phyloP scores from a whole-genome alignment of 148 eudicot species.

The Nepenthes mirabilis region DNA sequence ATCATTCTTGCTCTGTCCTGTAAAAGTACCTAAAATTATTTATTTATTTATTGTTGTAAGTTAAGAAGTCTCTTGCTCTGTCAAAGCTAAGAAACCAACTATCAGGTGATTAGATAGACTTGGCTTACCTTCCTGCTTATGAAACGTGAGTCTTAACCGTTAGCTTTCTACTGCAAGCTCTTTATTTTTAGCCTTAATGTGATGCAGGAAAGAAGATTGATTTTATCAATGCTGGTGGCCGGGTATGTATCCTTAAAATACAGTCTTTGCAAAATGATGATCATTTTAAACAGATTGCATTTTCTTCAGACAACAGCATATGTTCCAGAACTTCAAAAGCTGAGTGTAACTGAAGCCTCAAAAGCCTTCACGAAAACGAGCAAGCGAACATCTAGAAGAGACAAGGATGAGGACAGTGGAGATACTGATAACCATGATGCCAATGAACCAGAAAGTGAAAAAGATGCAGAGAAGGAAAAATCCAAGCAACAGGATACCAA shows the following conservation, averaged over 20 bases:
- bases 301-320: constrained; percentile 75
- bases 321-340: constrained; percentile 84
- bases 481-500: constrained; percentile 20
- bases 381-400: constrained; percentile 29
- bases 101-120: too few species aligned
- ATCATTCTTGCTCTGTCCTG: background rate
- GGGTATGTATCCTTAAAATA: constrained; percentile 38
- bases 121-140: too few species aligned
- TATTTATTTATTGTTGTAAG: background rate
- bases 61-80: background rate
- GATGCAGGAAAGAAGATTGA: constrained; percentile 78
- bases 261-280: background rate
- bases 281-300: constrained; percentile 1
- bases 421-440: constrained; percentile 13
- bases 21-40: background rate
- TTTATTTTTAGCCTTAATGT: background rate
- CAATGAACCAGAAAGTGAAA: constrained; percentile 20
- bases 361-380: constrained; percentile 37
- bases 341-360: constrained; percentile 45
- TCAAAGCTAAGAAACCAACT: too few species aligned
- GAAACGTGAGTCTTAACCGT: too few species aligned
- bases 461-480: constrained; percentile 17
- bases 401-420: constrained; percentile 19
- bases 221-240: constrained; percentile 76
- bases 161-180: background rate